Percentiles rank a stretch among this genome's conserved stretches.
phyloP scores from a whole-genome alignment of 352 stramenopile species.

The Elongisporangium prolatum region DNA sequence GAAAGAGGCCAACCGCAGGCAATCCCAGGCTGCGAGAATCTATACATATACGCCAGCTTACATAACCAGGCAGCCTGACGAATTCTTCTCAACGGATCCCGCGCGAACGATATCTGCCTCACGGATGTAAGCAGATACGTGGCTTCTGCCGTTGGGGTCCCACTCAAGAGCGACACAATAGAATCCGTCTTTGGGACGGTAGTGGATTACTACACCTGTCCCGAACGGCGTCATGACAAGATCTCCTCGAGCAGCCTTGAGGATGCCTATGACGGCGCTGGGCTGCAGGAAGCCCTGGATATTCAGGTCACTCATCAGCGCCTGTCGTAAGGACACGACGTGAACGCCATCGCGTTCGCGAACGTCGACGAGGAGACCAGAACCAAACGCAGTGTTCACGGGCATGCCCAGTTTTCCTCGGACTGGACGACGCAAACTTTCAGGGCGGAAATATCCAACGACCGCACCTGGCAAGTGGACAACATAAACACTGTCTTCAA shows the following conservation, averaged over 20 bases:
- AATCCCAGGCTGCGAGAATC: neutral
- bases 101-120: conserved; percentile 48
- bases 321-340: conserved; percentile 58
- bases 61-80: conserved; percentile 67
- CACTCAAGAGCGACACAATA: conserved; percentile 73
- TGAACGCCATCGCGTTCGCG: conserved; percentile 65
- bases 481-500: conserved; percentile 46
- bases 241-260: conserved; percentile 72
- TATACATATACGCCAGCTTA: conserved; percentile 18
- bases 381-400: conserved; percentile 65
- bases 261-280: conserved; percentile 32
- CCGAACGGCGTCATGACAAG: conserved; percentile 77
- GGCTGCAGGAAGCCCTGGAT: conserved; percentile 66
- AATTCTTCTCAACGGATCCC: conserved; percentile 48
- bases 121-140: conserved; percentile 62
- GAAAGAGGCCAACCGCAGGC: no score
- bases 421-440: conserved; percentile 25
- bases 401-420: conserved; percentile 53
- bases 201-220: conserved; percentile 63
- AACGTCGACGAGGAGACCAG: conserved; percentile 52
- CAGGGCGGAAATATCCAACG: conserved; percentile 43
- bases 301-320: conserved; percentile 33
- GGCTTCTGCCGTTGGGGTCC: conserved; percentile 42
- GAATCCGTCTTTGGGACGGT: conserved; percentile 50
- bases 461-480: conserved; percentile 37